Evolutionary conservation across 768 basidiomycete species (phyloP), one percentile per base, ranked within the genome.

Genomic region (Trametes elegans): DNA sequence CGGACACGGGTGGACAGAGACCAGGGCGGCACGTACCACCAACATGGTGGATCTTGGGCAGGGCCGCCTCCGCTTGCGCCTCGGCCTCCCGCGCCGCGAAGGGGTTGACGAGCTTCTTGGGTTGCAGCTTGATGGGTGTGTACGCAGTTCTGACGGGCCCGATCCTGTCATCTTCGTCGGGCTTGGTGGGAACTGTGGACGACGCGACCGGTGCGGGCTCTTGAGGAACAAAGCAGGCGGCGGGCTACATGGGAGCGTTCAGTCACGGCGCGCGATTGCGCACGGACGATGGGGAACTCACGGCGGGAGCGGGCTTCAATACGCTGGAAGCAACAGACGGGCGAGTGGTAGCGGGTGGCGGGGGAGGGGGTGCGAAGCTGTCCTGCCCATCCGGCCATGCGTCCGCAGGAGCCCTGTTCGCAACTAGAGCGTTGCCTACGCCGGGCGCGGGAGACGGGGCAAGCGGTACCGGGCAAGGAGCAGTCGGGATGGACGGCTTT

Each of bases 51-150:
- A 48, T 42, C 58, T 5, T 63, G 62, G 0, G 71, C 57, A n/a
- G 72, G 16, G n/a, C n/a, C 16, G 70, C 26, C 32, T 67, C 60
- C 23, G 72, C 62, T 43, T 73, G 72, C n/a, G 74, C 58, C 53
- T 82, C 79, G 49, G 79, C 77, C 63, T 80, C 79, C 46, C 80
- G 77, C 3, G 80, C 77, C 9, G 83, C 83, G 62, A 93, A 93
- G 1, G 88, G 89, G 66, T 93, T 96, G 61, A 75, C 88, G 47
- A 98, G 78, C 70, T 87, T 98, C 71, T 87, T 93, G 0, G 96
- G 96, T 19, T 87, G 79, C 8, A 98, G 78, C 47, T 82, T 81
- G 55, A 98, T 92, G 2, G 96, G 96, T 1, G 86, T 90, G 67
- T 94, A 98, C 0, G 87, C 80, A 0, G 93, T 92, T 44, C 93